A percentile compares a stretch with the other conserved stretches of the same genome.
These are phyloP conservation scores for Termitomyces bulborhizus DNA, from an alignment of 768 basidiomycete genomes.

Conservation along the genomic window DNA sequence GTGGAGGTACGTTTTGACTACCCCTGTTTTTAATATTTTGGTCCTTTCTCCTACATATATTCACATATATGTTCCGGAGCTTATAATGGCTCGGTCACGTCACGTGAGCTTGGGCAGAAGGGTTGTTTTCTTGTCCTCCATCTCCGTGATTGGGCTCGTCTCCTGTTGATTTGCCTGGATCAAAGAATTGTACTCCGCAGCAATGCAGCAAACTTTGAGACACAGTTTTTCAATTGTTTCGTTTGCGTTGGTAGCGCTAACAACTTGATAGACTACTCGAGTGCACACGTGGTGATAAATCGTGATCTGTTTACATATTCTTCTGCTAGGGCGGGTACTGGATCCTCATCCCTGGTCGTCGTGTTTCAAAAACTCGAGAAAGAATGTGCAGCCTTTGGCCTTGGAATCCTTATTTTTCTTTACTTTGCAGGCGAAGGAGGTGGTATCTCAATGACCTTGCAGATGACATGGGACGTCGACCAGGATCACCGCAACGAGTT, in stretches of 20 bases:
- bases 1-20: no score
- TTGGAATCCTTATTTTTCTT: not conserved
- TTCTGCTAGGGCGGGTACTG: no score
- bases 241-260: constrained; percentile 25
- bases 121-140: no score
- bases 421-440: not conserved
- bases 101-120: no score
- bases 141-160: not conserved
- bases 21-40: no score
- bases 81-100: no score
- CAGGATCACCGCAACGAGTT: no score
- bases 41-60: no score
- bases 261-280: constrained; percentile 21
- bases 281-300: constrained; percentile 20
- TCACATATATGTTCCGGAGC: no score
- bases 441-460: not conserved
- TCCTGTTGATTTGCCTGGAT: not conserved
- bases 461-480: not conserved
- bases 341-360: not conserved
- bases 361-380: not conserved
- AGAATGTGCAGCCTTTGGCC: not conserved
- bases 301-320: constrained; percentile 4
- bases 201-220: constrained; percentile 32
- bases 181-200: constrained; percentile 20
- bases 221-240: constrained; percentile 34